phyloP scores from a whole-genome alignment of 495 filamentous ascomycete genomes.

The Tuber melanosporum region DNA sequence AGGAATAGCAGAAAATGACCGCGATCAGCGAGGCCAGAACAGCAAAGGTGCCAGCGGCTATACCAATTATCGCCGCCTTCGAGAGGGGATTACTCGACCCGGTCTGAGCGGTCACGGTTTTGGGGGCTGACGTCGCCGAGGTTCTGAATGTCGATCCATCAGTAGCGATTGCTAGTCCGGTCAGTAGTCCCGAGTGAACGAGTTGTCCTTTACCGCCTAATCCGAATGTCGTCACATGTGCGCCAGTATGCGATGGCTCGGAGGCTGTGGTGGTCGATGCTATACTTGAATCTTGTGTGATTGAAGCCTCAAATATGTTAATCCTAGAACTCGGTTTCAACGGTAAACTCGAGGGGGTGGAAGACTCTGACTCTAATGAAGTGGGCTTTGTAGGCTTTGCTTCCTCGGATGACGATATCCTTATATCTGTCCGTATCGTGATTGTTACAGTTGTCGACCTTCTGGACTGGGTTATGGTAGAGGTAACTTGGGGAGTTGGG shows the following conservation, averaged over 20 bases:
- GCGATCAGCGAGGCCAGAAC: neutral
- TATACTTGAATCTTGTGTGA: neutral
- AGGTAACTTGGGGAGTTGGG: neutral
- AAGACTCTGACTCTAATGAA: too few species aligned
- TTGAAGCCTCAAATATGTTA: neutral
- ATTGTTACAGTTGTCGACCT: neutral
- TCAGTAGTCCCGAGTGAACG: neutral
- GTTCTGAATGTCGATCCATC: neutral
- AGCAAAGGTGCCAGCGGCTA: neutral
- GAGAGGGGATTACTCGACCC: neutral
- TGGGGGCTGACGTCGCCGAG: neutral
- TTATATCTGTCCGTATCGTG: neutral
- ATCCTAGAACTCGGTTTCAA: neutral
- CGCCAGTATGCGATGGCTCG: neutral
- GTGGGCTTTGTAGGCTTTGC: neutral
- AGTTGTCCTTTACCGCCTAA: neutral
- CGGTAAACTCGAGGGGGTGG: too few species aligned
- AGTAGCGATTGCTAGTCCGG: neutral
- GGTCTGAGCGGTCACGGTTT: too few species aligned
- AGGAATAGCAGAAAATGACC: neutral
- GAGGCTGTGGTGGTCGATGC: neutral
- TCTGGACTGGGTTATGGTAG: neutral
- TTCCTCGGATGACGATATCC: neutral
- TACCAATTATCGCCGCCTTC: neutral
- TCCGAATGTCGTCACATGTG: neutral